Evolutionary conservation across 2,329 filamentous ascomycete species (phyloP).

Genomic region (Ceratocystis destructans): DNA sequence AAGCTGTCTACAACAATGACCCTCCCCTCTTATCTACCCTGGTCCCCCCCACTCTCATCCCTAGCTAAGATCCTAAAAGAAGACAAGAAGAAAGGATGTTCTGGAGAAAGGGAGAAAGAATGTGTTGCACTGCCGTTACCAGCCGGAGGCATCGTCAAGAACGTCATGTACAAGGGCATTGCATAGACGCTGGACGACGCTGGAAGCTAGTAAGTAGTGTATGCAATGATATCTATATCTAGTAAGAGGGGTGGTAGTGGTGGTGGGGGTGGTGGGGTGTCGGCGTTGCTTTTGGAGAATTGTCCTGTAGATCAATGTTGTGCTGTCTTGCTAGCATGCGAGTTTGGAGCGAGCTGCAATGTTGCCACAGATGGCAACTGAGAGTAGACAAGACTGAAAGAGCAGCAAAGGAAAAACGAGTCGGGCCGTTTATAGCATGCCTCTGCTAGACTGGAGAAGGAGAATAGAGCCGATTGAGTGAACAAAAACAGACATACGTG

Average conservation of each 20-base stretch:
- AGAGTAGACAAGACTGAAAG: not conserved
- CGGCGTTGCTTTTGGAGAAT: not conserved
- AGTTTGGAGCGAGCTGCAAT: not conserved
- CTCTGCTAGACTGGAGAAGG: not conserved
- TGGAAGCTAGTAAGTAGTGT: not conserved
- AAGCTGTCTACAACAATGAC: not conserved
- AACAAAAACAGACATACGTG: not conserved
- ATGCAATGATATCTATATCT: not conserved
- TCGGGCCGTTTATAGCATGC: constrained; percentile 9
- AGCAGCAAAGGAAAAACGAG: not conserved
- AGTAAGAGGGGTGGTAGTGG: not conserved
- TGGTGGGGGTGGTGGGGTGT: not conserved
- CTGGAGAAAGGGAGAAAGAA: not conserved
- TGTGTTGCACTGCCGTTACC: not conserved
- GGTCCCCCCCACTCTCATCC: not conserved
- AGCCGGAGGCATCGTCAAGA: not conserved
- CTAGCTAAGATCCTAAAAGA: not conserved
- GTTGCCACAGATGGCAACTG: not conserved
- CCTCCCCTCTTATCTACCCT: not conserved
- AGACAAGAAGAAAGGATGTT: constrained; percentile 3
- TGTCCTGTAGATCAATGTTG: not conserved
- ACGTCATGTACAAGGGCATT: not conserved
- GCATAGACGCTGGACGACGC: not conserved
- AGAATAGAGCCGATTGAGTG: not conserved
- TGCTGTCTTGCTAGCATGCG: not conserved